Conservation (phyloP, 164 flowering plant species). For the Chimonanthus praecox region DNA sequence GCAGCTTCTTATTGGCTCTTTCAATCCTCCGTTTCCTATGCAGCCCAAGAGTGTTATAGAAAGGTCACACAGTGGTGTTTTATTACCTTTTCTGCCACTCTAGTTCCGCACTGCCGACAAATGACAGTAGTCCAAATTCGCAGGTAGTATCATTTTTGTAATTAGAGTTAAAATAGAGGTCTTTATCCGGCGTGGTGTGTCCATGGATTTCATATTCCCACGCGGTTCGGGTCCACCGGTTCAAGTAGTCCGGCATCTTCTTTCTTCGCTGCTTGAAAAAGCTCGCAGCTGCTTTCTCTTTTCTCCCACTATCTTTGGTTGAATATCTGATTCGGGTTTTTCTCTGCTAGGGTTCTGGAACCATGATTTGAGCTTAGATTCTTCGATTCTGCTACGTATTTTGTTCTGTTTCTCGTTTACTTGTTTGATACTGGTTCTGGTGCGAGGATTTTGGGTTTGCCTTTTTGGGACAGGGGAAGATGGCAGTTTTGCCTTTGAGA, state of each 20-base stretch:
- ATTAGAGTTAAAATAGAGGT: too few relatives aligned
- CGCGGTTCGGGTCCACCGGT: background rate
- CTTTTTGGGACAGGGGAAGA: background rate
- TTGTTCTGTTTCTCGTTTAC: background rate
- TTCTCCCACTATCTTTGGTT: background rate
- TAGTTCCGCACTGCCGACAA: too few relatives aligned
- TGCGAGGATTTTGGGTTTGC: background rate
- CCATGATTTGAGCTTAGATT: background rate
- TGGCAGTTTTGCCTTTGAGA: slow-evolving; percentile 10
- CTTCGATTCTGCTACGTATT: background rate
- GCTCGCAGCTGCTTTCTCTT: background rate
- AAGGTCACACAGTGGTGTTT: too few relatives aligned
- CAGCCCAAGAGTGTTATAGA: too few relatives aligned
- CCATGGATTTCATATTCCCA: background rate
- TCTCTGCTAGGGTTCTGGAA: background rate
- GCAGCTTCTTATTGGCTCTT: too few relatives aligned
- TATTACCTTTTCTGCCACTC: too few relatives aligned
- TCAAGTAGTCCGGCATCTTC: too few relatives aligned
- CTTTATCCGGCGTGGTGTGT: background rate
- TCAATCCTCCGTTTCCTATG: too few relatives aligned
- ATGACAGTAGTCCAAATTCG: too few relatives aligned
- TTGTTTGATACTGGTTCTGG: background rate
- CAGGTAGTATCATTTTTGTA: too few relatives aligned
- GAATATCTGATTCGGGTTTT: background rate
- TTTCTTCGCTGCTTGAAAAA: background rate